These are phyloP conservation scores for Ogataea thermomethanolica DNA, from an alignment of 805 yeast genomes.

Conservation along the genomic window DNA sequence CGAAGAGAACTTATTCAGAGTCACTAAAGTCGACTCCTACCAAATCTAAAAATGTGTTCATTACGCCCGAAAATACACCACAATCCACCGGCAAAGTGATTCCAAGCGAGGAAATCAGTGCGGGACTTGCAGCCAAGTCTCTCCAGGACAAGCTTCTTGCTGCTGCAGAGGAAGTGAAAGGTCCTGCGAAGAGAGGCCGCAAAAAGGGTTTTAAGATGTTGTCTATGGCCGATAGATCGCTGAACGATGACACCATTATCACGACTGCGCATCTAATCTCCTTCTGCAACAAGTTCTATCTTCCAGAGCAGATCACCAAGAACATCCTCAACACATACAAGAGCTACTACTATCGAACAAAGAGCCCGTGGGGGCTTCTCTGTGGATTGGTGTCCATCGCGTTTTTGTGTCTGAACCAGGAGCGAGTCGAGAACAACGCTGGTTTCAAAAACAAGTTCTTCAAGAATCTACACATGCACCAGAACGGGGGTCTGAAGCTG, in stretches of 20 bases:
- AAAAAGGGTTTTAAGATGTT: conserved; percentile 16
- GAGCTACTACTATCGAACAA: conserved; percentile 48
- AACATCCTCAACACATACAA: conserved; percentile 49
- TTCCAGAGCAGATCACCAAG: conserved; percentile 52
- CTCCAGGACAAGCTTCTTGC: conserved; percentile 18
- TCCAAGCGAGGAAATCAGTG: background rate
- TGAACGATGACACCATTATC: conserved; percentile 15
- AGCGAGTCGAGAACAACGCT: conserved; percentile 41
- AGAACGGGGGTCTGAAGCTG: conserved; percentile 49
- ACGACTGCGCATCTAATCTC: conserved; percentile 40
- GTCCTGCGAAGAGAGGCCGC: conserved; percentile 14
- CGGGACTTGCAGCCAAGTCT: conserved; percentile 11
- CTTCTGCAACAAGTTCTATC: conserved; percentile 60
- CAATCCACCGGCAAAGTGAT: background rate
- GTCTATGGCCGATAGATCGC: conserved; percentile 13
- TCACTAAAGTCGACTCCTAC: conserved; percentile 1
- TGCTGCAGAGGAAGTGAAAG: conserved; percentile 15
- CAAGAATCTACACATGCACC: conserved; percentile 49
- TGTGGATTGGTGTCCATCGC: conserved; percentile 65
- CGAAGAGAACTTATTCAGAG: background rate
- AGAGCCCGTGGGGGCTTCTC: conserved; percentile 64
- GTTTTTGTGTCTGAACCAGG: conserved; percentile 50
- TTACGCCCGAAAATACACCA: conserved; percentile 24
- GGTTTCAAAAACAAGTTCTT: conserved; percentile 48
- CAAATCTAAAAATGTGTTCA: background rate